Evolutionary conservation across 106 monocot species (phyloP), one percentile per base, ranked within the genome.

Genomic region (Dactylorhiza incarnata): DNA sequence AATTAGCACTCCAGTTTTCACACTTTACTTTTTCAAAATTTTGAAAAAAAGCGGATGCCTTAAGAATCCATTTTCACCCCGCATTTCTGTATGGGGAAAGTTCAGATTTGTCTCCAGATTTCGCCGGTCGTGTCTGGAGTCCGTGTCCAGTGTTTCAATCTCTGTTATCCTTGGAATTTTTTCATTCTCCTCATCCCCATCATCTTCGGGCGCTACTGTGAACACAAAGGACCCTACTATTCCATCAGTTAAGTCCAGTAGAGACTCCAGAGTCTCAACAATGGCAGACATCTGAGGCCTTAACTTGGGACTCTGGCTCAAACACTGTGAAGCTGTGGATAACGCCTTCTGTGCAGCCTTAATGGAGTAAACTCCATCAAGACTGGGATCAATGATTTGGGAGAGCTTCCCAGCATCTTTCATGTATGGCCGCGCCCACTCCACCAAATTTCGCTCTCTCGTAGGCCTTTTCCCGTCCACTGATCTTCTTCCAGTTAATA

Each of bases 381-480:
- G 81, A 12, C 48, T 73, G 3, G 85, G 89, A 53, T 93, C 92
- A 73, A 93, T 87, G 50, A 93, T 84, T 43, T 73, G 72, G 69
- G 55, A 25, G 7, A 93, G 49, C 77, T 80, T 89, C 22, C 82
- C 74, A 0, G 79, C 15, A 25, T 82, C 77, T 22, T 75, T 89
- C n/a, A 93, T 17, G 29, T 20, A 80, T 12, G 92, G 89, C 73
- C 75, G 47, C 5, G 92, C 90, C 88, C 90, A 94, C 15, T 86
- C 82, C 5, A 94, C 93, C 0, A 94, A 78, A 77, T 86, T 90
- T 49, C 90, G 88, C 19, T 94, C 90, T 74, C 86, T 78, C 4
- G 49, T 46, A 1, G 82, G 84, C 43, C 84, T 75, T 13, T 68
- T 68, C 16, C 79, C 84, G 74, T 94, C 93, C 15, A 90, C 78